Evolutionary conservation across 164 flowering plant species (phyloP).

Genomic region (Litsea cubeba): DNA sequence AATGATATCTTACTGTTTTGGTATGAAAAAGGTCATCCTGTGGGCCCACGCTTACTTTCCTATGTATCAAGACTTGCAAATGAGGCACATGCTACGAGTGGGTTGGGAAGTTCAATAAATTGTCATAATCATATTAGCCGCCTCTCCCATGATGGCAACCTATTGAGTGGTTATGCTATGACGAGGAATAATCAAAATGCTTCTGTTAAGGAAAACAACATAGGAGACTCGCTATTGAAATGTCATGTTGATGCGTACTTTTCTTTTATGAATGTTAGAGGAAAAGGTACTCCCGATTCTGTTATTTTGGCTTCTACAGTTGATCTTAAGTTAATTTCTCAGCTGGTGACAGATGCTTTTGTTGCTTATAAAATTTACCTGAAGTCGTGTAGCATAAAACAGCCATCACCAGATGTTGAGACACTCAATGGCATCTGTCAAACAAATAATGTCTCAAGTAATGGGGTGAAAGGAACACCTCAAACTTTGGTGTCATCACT

Average conservation of each 20-base stretch:
- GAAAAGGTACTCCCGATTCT: slow-evolving; percentile 10
- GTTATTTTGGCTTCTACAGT: slow-evolving; percentile 12
- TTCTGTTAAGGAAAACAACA: slow-evolving; percentile 5
- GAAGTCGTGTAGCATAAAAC: not conserved
- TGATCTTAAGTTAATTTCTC: slow-evolving; percentile 16
- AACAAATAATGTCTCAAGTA: not conserved
- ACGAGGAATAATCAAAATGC: not conserved
- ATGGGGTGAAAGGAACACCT: slow-evolving; percentile 13
- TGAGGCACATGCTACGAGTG: slow-evolving; percentile 25
- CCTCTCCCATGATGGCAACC: not conserved
- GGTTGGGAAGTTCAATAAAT: slow-evolving; percentile 3
- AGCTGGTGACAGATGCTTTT: slow-evolving; percentile 35
- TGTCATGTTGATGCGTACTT: slow-evolving; percentile 30
- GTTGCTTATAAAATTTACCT: slow-evolving; percentile 32
- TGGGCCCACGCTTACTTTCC: slow-evolving; percentile 38
- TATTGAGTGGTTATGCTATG: slow-evolving; percentile 1
- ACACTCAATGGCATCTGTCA: not conserved
- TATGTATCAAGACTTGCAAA: slow-evolving; percentile 43
- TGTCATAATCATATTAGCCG: not conserved
- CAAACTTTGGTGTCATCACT: slow-evolving; percentile 23
- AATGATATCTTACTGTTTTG: slow-evolving; percentile 38
- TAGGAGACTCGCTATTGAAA: slow-evolving; percentile 26
- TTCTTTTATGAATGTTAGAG: slow-evolving; percentile 18
- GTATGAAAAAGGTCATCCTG: slow-evolving; percentile 35
- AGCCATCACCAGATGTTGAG: not conserved